Conservation (phyloP, 1,284 basidiomycete genomes). For the Malassezia equina region DNA sequence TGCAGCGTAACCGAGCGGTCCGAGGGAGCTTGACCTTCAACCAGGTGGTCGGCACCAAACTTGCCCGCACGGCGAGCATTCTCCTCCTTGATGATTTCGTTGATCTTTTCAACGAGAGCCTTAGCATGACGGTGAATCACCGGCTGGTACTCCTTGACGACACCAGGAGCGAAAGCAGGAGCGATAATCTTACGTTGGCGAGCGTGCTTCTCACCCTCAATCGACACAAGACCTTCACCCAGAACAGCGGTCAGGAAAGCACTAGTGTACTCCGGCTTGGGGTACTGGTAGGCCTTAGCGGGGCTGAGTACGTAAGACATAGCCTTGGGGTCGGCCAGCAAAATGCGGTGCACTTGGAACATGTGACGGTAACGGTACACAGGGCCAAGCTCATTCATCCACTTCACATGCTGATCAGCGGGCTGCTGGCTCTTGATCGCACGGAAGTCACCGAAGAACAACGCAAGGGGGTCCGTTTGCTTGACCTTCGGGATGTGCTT, state of each 20-base stretch:
- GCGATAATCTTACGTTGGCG: slow-evolving; percentile 31
- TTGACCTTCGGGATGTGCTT: slow-evolving; percentile 19
- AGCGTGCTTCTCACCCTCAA: slow-evolving; percentile 41
- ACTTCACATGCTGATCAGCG: slow-evolving; percentile 14
- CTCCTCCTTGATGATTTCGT: slow-evolving; percentile 15
- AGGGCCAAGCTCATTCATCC: slow-evolving; percentile 19
- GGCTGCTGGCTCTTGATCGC: slow-evolving; percentile 15
- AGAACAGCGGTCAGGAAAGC: slow-evolving; percentile 29
- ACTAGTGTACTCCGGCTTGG: slow-evolving; percentile 31
- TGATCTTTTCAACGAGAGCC: slow-evolving; percentile 24
- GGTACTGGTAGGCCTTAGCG: slow-evolving; percentile 36
- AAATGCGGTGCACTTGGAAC: slow-evolving; percentile 33
- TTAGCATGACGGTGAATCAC: slow-evolving; percentile 26
- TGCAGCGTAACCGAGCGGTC: slow-evolving; percentile 1
- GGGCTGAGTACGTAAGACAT: slow-evolving; percentile 35
- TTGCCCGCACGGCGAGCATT: slow-evolving; percentile 23
- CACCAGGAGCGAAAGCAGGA: slow-evolving; percentile 29
- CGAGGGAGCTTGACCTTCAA: neutral
- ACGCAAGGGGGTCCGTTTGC: slow-evolving; percentile 8
- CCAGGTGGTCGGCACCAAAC: slow-evolving; percentile 9
- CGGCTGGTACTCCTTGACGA: slow-evolving; percentile 22
- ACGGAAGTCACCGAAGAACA: slow-evolving; percentile 19
- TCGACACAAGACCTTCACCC: slow-evolving; percentile 37
- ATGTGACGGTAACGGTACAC: slow-evolving; percentile 39
- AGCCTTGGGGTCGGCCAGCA: slow-evolving; percentile 34